Evolutionary conservation across 495 filamentous ascomycete genomes (phyloP), one percentile per base, ranked within the genome.

Genomic region (Parmelia sp.): DNA sequence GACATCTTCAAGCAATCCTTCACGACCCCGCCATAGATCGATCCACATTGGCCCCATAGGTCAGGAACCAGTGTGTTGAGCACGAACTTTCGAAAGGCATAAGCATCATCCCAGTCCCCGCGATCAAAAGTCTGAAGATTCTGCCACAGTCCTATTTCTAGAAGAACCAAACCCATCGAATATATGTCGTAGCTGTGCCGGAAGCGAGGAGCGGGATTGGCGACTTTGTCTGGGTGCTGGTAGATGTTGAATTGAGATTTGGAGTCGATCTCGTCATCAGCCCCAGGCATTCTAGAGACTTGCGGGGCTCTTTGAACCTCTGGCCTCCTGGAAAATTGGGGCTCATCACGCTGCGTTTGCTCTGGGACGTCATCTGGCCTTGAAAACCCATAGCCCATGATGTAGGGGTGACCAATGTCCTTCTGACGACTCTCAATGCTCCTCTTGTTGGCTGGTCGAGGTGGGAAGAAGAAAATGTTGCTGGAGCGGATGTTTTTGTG

Each of bases 361-460:
- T 53, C 23, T 15, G 7, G 10, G 29, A 55, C 29, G 10, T 55
- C 51, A 33, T 55, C 51, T 11, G 51, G 51, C 17, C 51, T 55
- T 15, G 51, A 55, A 27, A 55, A 23, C 15, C 29, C 51, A n/a
- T 55, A 55, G 51, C 51, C 51, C 51, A 55, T 55, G 15, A 55
- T 55, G 33, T 55, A 55, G 1, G 51, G 51, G 21, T 17, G 51
- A 17, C 51, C 51, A n/a, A 55, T 19, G 8, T 53, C 49, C 15
- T 31, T 53, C 4, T 25, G 49, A 4, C 11, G 27, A 5, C 3
- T 33, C 0, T 33, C 17, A 33, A 33, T 7, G 17, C 51, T 33
- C 29, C 33, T 9, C 7, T 55, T 55, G 29, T 9, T 25, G 3
- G 51, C 29, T 33, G 51, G 51, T 55, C 29, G 51, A 55, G 51